Evolutionary conservation across 2,329 filamentous ascomycete genomes (phyloP).

Genomic region (Graphilbum ipis-grandicollis): DNA sequence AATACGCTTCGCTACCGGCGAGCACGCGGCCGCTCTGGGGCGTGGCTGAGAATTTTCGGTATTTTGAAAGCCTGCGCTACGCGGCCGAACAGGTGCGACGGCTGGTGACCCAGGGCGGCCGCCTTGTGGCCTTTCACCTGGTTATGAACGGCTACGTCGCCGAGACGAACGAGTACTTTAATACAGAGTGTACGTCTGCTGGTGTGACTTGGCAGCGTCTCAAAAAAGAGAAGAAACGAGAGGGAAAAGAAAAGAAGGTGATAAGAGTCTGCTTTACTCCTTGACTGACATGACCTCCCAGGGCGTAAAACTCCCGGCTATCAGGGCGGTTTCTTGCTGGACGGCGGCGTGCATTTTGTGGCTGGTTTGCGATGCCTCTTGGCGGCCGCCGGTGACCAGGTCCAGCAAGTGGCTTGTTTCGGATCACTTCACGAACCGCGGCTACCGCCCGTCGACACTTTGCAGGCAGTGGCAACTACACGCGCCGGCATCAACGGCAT

Average conservation of each 20-base stretch:
- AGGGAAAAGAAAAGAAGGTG: too few species aligned
- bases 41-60: slow-evolving; percentile 63
- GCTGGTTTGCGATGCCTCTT: slow-evolving; percentile 2
- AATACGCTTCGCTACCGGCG: slow-evolving; percentile 10
- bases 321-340: slow-evolving; percentile 61
- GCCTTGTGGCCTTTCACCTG: slow-evolving; percentile 17
- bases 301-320: slow-evolving; percentile 49
- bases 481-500: slow-evolving; percentile 2
- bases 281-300: too few species aligned
- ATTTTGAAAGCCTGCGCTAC: not conserved
- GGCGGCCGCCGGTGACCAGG: slow-evolving; percentile 1
- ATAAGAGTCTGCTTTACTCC: too few species aligned
- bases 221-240: too few species aligned
- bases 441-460: slow-evolving; percentile 4
- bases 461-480: slow-evolving; percentile 2
- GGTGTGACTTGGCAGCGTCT: too few species aligned
- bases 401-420: not conserved
- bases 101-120: slow-evolving; percentile 12
- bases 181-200: slow-evolving; percentile 21
- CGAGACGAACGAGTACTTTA: slow-evolving; percentile 25
- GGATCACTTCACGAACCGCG: slow-evolving; percentile 1
- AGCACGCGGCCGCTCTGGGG: slow-evolving; percentile 18
- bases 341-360: slow-evolving; percentile 49
- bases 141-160: slow-evolving; percentile 25
- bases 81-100: slow-evolving; percentile 6